Conservation (phyloP, 179 eudicot genomes). For the Spinacia oleracea region DNA sequence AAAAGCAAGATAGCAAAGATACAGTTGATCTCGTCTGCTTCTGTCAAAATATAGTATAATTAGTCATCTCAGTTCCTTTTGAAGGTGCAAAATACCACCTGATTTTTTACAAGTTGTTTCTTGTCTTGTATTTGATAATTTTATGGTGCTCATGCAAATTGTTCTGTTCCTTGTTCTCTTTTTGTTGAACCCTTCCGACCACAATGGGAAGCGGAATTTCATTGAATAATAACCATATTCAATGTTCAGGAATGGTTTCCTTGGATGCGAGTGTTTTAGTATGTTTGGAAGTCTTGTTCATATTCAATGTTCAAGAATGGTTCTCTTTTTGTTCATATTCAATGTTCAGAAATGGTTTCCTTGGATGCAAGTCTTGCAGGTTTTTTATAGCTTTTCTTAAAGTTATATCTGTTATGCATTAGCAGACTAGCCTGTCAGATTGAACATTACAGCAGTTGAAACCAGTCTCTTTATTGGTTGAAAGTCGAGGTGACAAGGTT, state of each 20-base stretch:
- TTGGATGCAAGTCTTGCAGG: no score
- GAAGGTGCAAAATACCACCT: slow-evolving; percentile 12
- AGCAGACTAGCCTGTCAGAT: no score
- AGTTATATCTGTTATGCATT: no score
- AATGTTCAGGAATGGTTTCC: neutral
- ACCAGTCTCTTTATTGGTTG: no score
- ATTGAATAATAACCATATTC: neutral
- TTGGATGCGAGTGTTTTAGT: no score
- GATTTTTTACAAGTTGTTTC: neutral
- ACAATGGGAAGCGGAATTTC: neutral
- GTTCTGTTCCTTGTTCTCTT: neutral
- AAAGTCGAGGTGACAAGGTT: no score
- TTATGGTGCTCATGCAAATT: neutral
- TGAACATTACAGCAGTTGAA: no score
- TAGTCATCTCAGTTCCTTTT: slow-evolving; percentile 21
- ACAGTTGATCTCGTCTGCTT: slow-evolving; percentile 28
- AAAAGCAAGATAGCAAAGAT: slow-evolving; percentile 32
- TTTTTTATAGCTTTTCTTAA: no score
- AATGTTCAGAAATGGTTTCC: no score
- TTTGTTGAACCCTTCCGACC: neutral
- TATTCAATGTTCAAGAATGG: no score
- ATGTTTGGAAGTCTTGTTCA: no score
- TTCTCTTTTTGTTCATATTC: no score
- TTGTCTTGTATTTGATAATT: neutral
- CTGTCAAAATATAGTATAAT: slow-evolving; percentile 27